Evolutionary conservation across 2,329 filamentous ascomycete species (phyloP).

Genomic region (Colletotrichum sidae): DNA sequence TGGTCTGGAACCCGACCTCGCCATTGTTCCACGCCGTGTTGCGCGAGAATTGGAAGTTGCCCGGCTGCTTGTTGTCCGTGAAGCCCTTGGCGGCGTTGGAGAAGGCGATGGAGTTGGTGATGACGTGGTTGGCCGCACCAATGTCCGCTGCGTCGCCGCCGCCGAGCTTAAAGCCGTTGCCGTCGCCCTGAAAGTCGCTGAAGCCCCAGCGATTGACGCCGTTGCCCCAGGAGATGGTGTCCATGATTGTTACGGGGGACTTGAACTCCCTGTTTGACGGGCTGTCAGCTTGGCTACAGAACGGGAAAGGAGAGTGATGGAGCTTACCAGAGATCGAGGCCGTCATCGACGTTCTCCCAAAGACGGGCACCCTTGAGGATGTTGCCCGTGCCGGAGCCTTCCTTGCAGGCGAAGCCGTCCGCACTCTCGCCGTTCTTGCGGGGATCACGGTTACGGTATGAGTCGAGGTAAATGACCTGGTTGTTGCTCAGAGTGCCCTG

Average conservation of each 20-base stretch:
- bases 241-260: conserved; percentile 55
- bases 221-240: conserved; percentile 59
- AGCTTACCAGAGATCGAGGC: conserved; percentile 42
- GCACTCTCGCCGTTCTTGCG: conserved; percentile 64
- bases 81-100: conserved; percentile 57
- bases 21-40: conserved; percentile 61
- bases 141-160: conserved; percentile 49
- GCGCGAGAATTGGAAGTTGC: conserved; percentile 51
- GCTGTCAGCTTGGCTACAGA: not conserved
- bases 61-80: conserved; percentile 58
- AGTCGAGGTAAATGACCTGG: conserved; percentile 56
- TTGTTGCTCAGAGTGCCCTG: conserved; percentile 49
- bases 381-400: conserved; percentile 59
- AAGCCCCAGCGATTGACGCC: conserved; percentile 59
- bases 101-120: conserved; percentile 59
- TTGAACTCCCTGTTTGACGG: conserved; percentile 45
- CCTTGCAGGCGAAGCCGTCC: conserved; percentile 61
- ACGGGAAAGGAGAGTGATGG: not conserved
- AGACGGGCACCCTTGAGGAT: conserved; percentile 56
- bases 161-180: conserved; percentile 62
- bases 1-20: conserved; percentile 53
- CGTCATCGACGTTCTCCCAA: conserved; percentile 64
- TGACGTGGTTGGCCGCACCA: conserved; percentile 54
- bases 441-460: conserved; percentile 58
- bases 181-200: conserved; percentile 55